Evolutionary conservation across 805 yeast species (phyloP).

Genomic region (Cyberlindnera americana): DNA sequence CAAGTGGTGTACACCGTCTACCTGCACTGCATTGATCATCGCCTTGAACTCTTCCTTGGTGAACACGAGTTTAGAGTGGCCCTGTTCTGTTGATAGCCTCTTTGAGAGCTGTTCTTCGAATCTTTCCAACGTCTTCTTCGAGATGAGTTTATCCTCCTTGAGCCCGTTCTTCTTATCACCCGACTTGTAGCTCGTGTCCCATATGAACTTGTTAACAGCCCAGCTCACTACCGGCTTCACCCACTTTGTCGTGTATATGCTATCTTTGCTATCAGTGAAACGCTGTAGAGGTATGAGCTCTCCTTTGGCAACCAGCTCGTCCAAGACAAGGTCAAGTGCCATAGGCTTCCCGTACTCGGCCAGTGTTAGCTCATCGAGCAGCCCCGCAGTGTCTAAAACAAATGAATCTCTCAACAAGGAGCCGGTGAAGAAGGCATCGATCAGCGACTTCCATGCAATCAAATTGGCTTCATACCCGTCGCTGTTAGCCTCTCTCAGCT

Average conservation of each 20-base stretch:
- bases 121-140: conserved; percentile 18
- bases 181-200: conserved; percentile 23
- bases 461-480: conserved; percentile 42
- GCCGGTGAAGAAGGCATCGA: conserved; percentile 20
- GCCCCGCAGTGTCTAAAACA: conserved; percentile 25
- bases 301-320: conserved; percentile 28
- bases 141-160: conserved; percentile 20
- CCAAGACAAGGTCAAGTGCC: conserved; percentile 34
- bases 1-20: conserved; percentile 8
- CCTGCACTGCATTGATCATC: conserved; percentile 5
- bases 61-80: conserved; percentile 14
- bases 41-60: conserved; percentile 13
- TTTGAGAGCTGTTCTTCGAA: conserved; percentile 11
- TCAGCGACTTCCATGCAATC: conserved; percentile 34
- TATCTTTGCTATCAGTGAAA: conserved; percentile 20
- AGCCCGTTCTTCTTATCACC: conserved; percentile 18
- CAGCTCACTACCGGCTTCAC: conserved; percentile 23
- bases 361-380: conserved; percentile 27
- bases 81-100: conserved; percentile 4
- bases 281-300: conserved; percentile 27
- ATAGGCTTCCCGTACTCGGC: conserved; percentile 34
- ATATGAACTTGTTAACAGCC: conserved; percentile 23
- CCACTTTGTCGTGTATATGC: conserved; percentile 24
- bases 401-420: conserved; percentile 16
- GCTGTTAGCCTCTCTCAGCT: conserved; percentile 33